Evolutionary conservation across 305 asterid genomes (phyloP).

Genomic region (Solanum hybrid): DNA sequence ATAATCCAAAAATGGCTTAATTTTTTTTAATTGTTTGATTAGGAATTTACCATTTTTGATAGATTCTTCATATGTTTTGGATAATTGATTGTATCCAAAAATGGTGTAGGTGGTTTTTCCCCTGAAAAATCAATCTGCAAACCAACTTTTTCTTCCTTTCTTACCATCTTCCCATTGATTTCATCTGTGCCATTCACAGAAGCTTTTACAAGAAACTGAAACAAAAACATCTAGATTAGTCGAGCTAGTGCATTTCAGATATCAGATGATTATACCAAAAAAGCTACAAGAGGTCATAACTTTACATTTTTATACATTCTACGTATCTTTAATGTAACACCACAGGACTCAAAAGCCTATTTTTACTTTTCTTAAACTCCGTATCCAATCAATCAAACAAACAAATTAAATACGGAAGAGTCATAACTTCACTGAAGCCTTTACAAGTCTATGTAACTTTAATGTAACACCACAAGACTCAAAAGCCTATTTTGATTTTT

Average conservation of each 20-base stretch:
- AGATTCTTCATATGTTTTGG: slow-evolving; percentile 75
- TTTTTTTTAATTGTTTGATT: background rate
- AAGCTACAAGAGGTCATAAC: background rate
- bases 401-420: too few species aligned
- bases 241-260: background rate
- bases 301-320: too few species aligned
- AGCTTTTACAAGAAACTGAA: slow-evolving; percentile 40
- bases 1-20: background rate
- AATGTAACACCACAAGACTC: too few species aligned
- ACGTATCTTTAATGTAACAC: too few species aligned
- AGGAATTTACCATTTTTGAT: slow-evolving; percentile 24
- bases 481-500: too few species aligned
- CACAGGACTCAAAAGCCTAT: too few species aligned
- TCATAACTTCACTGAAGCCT: background rate
- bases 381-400: too few species aligned
- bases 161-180: slow-evolving; percentile 23
- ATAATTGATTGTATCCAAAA: slow-evolving; percentile 57
- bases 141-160: slow-evolving; percentile 34
- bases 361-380: too few species aligned
- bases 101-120: slow-evolving; percentile 50
- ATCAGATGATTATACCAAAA: background rate
- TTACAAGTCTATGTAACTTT: background rate
- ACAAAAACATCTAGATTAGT: background rate
- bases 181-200: slow-evolving; percentile 25
- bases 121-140: slow-evolving; percentile 59